These are phyloP conservation scores for Trypanosoma rangeli DNA, from an alignment of 208 protist genomes.

Conservation along the genomic window DNA sequence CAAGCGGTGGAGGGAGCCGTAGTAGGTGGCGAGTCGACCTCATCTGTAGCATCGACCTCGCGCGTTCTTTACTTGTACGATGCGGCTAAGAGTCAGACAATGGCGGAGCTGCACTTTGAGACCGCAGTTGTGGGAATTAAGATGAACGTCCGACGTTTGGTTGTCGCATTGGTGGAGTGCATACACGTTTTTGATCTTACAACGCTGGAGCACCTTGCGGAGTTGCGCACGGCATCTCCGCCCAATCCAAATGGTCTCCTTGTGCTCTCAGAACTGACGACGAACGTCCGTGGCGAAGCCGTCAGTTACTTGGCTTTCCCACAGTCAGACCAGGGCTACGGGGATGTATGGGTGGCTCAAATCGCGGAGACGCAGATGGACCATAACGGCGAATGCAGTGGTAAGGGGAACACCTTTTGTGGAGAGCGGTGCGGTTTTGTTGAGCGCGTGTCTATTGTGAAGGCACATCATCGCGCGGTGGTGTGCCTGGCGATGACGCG, in stretches of 20 bases:
- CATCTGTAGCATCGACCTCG: slow-evolving; percentile 15
- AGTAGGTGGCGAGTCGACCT: not conserved
- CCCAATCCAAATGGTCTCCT: slow-evolving; percentile 44
- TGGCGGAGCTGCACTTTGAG: slow-evolving; percentile 67
- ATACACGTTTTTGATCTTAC: slow-evolving; percentile 69
- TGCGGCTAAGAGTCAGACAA: slow-evolving; percentile 21
- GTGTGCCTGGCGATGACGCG: slow-evolving; percentile 30
- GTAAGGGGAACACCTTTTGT: not conserved
- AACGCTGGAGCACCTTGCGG: slow-evolving; percentile 50
- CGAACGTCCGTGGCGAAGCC: slow-evolving; percentile 20
- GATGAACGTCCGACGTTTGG: slow-evolving; percentile 46
- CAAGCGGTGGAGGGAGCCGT: not conserved
- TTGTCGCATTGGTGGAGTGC: slow-evolving; percentile 42
- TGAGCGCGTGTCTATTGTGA: slow-evolving; percentile 39
- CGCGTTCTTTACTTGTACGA: slow-evolving; percentile 53
- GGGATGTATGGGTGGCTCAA: slow-evolving; percentile 35
- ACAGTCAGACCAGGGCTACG: slow-evolving; percentile 30
- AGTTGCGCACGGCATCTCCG: slow-evolving; percentile 49
- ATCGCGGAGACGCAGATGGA: slow-evolving; percentile 15
- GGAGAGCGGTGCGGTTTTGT: slow-evolving; percentile 18
- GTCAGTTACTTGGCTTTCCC: slow-evolving; percentile 35
- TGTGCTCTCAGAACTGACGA: slow-evolving; percentile 36
- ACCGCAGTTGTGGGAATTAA: slow-evolving; percentile 43
- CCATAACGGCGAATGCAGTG: not conserved
- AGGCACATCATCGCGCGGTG: slow-evolving; percentile 25